A percentile compares a stretch with the other conserved stretches of the same genome.
Evolutionary conservation across 2,329 filamentous ascomycete species (phyloP).

Genomic region (Clonostachys rosea): DNA sequence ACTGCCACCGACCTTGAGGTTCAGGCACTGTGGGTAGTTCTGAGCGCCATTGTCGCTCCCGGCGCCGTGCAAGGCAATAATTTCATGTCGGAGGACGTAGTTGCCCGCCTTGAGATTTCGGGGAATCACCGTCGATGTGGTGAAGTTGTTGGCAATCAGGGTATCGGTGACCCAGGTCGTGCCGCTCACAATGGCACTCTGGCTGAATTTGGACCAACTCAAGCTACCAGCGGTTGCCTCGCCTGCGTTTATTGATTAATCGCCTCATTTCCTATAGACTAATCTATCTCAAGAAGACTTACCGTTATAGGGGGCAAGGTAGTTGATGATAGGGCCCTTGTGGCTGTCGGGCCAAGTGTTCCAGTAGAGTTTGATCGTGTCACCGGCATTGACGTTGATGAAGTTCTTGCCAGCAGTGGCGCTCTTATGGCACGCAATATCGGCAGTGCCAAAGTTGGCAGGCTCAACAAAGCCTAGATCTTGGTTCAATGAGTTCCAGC

Average conservation of each 20-base stretch:
- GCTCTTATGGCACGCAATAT: slow-evolving; percentile 39
- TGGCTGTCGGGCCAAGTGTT: slow-evolving; percentile 32
- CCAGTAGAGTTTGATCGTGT: slow-evolving; percentile 30
- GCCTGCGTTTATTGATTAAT: slow-evolving; percentile 37
- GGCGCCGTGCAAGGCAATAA: slow-evolving; percentile 40
- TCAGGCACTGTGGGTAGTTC: slow-evolving; percentile 45
- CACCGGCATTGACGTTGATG: slow-evolving; percentile 28
- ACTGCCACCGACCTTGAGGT: slow-evolving; percentile 34
- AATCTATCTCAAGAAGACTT: slow-evolving; percentile 43
- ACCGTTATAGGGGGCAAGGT: slow-evolving; percentile 54
- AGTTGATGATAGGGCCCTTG: slow-evolving; percentile 52
- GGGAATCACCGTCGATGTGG: slow-evolving; percentile 19
- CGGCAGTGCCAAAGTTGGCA: slow-evolving; percentile 23
- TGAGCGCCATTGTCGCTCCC: slow-evolving; percentile 37
- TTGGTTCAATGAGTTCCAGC: slow-evolving; percentile 32
- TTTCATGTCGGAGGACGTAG: slow-evolving; percentile 45
- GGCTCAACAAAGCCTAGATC: slow-evolving; percentile 44
- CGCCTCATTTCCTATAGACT: not conserved
- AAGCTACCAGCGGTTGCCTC: slow-evolving; percentile 44
- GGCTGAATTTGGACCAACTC: slow-evolving; percentile 59
- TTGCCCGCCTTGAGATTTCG: slow-evolving; percentile 21
- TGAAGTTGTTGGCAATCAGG: slow-evolving; percentile 32
- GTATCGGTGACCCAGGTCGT: slow-evolving; percentile 24
- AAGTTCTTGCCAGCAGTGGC: slow-evolving; percentile 25
- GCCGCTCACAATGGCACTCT: slow-evolving; percentile 40